Conservation (phyloP, 495 filamentous ascomycete species). For the Corynascus novoguineensis region DNA sequence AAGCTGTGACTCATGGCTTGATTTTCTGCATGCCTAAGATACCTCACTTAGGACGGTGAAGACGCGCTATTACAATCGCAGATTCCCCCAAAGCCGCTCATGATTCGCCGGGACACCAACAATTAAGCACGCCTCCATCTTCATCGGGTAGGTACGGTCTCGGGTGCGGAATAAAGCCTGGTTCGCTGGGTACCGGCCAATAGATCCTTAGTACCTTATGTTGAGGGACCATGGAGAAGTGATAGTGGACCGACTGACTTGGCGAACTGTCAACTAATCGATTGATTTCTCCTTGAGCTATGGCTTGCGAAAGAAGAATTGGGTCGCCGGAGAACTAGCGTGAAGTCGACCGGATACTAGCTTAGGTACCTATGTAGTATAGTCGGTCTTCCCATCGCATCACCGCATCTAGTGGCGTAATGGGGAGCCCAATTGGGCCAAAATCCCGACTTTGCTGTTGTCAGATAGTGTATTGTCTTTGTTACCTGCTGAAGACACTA, state of each 20-base stretch:
- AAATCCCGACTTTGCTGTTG: not conserved
- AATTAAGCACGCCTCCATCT: no score
- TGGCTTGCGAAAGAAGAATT: not conserved
- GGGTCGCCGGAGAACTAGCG: not conserved
- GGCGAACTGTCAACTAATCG: slow-evolving; percentile 4
- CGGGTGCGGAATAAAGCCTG: not conserved
- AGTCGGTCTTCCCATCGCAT: no score
- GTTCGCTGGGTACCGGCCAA: not conserved
- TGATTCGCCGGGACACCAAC: no score
- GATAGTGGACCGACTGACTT: not conserved
- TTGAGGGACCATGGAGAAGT: no score
- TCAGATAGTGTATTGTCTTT: not conserved
- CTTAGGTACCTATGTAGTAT: no score
- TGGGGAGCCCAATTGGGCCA: no score
- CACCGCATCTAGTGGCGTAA: no score
- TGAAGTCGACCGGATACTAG: not conserved
- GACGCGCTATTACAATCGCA: no score
- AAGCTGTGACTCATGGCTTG: not conserved
- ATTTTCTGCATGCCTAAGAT: no score
- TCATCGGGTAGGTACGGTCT: not conserved
- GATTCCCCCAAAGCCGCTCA: no score
- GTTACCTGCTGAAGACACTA: not conserved
- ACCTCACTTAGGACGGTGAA: no score
- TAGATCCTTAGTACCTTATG: no score
- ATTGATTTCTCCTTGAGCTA: not conserved